These are phyloP conservation scores for Albifimbria verrucaria DNA, from an alignment of 2,329 filamentous ascomycete species.

Conservation along the genomic window DNA sequence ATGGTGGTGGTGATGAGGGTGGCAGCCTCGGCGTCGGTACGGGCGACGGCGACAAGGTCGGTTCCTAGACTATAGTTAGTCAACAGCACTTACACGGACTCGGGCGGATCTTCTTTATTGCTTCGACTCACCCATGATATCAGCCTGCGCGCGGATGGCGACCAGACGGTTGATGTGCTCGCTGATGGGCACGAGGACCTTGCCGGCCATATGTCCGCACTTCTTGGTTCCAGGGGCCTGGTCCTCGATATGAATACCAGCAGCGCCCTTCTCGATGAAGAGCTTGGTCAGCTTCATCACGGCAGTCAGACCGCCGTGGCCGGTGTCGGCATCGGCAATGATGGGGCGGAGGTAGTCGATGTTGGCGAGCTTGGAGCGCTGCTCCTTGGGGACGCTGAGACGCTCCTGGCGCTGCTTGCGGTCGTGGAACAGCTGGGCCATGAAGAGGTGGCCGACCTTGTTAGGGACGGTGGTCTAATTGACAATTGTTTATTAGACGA, in stretches of 20 bases:
- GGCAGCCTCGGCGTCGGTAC: constrained; percentile 95
- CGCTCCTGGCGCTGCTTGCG: constrained; percentile 97
- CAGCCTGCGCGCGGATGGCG: constrained; percentile 93
- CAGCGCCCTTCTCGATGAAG: constrained; percentile 93
- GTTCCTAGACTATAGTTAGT: constrained; percentile 48
- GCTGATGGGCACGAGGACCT: constrained; percentile 92
- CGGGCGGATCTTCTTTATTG: no score
- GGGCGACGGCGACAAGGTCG: constrained; percentile 85
- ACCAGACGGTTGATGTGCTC: constrained; percentile 98
- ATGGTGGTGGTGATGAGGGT: constrained; percentile 97
- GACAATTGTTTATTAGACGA: no score
- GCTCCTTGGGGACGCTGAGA: constrained; percentile 67
- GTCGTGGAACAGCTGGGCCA: constrained; percentile 99
- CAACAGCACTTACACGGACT: no score
- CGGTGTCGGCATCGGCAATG: constrained; percentile 94
- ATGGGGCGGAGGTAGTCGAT: constrained; percentile 94
- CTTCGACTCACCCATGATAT: constrained; percentile 89
- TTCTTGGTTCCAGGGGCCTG: constrained; percentile 99
- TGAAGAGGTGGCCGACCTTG: constrained; percentile 96
- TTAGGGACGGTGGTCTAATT: constrained; percentile 95
- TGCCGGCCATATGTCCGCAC: constrained; percentile 99
- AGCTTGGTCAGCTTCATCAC: constrained; percentile 99
- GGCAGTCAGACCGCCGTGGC: constrained; percentile 94
- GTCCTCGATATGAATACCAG: constrained; percentile 98
- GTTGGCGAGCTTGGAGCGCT: constrained; percentile 72